Conservation (phyloP, 768 basidiomycete genomes). For the Polyporus arcularius region DNA sequence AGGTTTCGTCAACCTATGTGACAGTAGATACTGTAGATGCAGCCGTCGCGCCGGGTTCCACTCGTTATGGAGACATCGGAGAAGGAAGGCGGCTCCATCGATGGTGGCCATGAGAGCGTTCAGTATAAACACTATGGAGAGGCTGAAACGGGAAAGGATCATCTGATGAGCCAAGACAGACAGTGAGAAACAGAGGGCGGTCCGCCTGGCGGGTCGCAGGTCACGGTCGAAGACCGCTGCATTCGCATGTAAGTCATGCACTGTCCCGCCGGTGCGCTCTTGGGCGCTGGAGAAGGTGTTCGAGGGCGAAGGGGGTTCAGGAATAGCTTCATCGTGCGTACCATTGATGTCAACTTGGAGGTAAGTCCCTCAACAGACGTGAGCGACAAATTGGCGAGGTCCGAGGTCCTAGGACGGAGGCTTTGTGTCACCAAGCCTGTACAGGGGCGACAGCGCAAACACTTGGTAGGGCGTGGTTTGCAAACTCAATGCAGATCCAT, state of each 20-base stretch:
- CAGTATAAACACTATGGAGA: neutral
- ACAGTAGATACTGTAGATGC: neutral
- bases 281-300: neutral
- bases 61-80: neutral
- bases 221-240: neutral
- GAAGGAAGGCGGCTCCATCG: neutral
- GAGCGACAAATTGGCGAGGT: neutral
- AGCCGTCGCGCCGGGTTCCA: neutral
- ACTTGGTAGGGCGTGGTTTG: conserved; percentile 3
- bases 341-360: neutral
- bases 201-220: neutral
- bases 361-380: no score
- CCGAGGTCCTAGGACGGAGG: neutral
- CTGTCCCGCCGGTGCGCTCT: neutral
- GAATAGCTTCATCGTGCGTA: neutral
- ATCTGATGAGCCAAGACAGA: neutral
- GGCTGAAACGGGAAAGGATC: neutral
- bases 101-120: neutral
- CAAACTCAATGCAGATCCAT: neutral
- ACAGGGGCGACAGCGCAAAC: conserved; percentile 1
- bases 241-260: neutral
- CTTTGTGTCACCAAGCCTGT: conserved; percentile 7
- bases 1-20: no score
- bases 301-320: neutral
- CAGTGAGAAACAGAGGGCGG: neutral